A percentile compares a stretch with the other conserved stretches of the same genome.
Evolutionary conservation across 2,329 filamentous ascomycete species (phyloP).

Genomic region (Hypoxylon rubiginosum): DNA sequence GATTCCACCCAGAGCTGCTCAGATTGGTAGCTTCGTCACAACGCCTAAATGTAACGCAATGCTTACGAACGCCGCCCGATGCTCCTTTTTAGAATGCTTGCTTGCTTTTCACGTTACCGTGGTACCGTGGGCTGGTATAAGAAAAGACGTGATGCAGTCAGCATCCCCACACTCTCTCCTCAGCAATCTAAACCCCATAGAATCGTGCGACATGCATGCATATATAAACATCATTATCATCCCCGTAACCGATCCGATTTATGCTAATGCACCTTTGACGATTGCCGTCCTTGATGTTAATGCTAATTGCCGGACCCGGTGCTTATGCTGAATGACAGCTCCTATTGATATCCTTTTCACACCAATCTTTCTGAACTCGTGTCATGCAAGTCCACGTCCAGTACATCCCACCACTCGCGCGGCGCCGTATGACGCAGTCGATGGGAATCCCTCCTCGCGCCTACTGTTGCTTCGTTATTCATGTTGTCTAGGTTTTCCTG

Average conservation of each 20-base stretch:
- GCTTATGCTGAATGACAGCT: background rate
- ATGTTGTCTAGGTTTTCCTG: constrained; percentile 57
- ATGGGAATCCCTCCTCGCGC: constrained; percentile 29
- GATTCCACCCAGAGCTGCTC: constrained; percentile 17
- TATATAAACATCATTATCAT: constrained; percentile 34
- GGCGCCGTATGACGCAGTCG: constrained; percentile 12
- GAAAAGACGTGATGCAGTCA: constrained; percentile 12
- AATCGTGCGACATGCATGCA: constrained; percentile 24
- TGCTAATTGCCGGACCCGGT: background rate
- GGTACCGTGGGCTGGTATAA: constrained; percentile 8
- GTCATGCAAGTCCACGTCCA: constrained; percentile 43
- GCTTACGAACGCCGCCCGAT: constrained; percentile 40
- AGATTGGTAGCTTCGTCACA: constrained; percentile 28
- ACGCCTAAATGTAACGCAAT: constrained; percentile 37
- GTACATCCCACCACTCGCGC: constrained; percentile 58
- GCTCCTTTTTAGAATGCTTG: constrained; percentile 22
- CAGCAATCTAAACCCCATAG: constrained; percentile 7
- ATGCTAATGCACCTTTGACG: constrained; percentile 20
- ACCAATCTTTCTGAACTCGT: constrained; percentile 14
- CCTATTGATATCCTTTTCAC: background rate
- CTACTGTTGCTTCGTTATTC: constrained; percentile 31
- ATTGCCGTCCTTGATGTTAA: constrained; percentile 9
- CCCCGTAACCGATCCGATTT: constrained; percentile 7
- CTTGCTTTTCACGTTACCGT: constrained; percentile 11
- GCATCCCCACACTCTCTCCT: constrained; percentile 9